Conservation (phyloP, 2,329 filamentous ascomycete species). For the Ilyonectria robusta region DNA sequence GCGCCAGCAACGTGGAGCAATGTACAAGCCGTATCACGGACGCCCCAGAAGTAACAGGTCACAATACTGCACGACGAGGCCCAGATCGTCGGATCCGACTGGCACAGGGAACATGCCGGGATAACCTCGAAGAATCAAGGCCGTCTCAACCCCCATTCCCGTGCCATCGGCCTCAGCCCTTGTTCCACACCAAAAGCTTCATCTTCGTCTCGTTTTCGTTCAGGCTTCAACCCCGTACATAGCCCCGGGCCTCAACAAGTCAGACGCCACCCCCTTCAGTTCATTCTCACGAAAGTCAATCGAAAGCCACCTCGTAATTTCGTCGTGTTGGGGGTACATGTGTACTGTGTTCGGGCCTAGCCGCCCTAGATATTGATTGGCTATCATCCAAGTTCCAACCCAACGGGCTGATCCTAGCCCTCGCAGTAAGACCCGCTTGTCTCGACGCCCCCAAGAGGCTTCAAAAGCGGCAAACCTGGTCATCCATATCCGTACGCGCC, state of each 20-base stretch:
- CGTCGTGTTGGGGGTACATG: neutral
- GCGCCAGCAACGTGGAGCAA: neutral
- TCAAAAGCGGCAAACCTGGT: neutral
- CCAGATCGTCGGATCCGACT: constrained; percentile 11
- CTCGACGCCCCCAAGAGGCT: neutral
- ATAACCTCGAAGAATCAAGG: neutral
- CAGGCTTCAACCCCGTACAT: neutral
- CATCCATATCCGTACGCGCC: neutral
- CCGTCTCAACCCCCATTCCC: constrained; percentile 5
- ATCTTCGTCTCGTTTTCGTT: neutral
- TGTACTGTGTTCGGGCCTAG: neutral
- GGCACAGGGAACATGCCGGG: neutral
- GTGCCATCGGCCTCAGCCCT: constrained; percentile 11
- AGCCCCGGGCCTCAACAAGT: neutral
- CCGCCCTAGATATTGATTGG: constrained; percentile 1
- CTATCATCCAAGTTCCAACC: neutral
- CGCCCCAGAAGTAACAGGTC: neutral
- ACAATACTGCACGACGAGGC: neutral
- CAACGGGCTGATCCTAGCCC: neutral
- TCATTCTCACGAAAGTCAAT: neutral
- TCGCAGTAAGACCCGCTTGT: neutral
- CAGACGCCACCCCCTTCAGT: neutral
- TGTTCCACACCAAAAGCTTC: neutral
- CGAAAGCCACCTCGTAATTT: neutral
- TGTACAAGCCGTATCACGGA: neutral